Evolutionary conservation across 441 rosid genomes (phyloP), one percentile per base, ranked within the genome.

Genomic region (Corymbia citriodora): DNA sequence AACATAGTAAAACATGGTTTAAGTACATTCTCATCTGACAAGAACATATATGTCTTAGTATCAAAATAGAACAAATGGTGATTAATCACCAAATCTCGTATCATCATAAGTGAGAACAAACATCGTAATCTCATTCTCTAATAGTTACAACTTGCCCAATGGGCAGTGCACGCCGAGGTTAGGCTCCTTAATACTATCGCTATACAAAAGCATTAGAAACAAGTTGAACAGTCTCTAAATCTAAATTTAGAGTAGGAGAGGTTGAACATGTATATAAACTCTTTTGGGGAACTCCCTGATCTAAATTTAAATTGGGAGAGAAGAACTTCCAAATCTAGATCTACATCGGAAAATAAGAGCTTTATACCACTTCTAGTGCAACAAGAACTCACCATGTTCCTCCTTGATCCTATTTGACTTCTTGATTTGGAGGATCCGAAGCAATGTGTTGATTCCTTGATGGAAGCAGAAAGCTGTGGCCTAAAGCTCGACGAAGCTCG

Each of bases 91-190:
- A 29, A 63, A 63, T 63, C 19, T 63, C 33, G 3, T 7, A 0
- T 27, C 9, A 14, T 2, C 36, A n/a, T n/a, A 29, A 63, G 70
- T 0, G 0, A 65, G 1, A 14, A 33, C 8, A 65, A n/a, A n/a
- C 15, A 63, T 1, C 0, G 0, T 7, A n/a, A 63, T n/a, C 15
- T 29, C 33, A 0, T 25, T 59, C 15, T 63, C 0, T 13, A 2
- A 63, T 63, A 14, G 9, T 13, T 29, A 65, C 5, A 0, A 14
- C 10, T 65, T 14, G 36, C 3, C 5, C 19, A 7, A 15, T 65
- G 10, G 0, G 0, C 0, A 0, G 0, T 15, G 31, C 18, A 14
- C 15, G 4, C 36, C 0, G n/a, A 63, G 17, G 16, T 15, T 53
- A 53, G 18, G 17, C 5, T 14, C 7, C 72, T 63, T 1, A 63